phyloP scores from a whole-genome alignment of 2,329 filamentous ascomycete genomes.

The Metarhizium humberi region DNA sequence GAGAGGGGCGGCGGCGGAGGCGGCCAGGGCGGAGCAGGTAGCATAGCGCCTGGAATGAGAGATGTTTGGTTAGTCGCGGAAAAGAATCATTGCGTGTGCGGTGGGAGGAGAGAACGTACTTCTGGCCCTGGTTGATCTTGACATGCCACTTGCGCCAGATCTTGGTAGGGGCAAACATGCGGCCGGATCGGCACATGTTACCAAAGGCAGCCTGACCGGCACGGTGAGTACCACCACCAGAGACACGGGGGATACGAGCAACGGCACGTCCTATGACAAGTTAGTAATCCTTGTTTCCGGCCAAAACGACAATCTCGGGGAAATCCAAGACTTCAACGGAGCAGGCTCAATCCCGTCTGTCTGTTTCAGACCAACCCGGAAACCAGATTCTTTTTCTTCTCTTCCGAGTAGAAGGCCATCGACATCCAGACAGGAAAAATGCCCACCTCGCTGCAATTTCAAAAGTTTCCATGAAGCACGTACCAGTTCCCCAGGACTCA shows the following conservation, averaged over 20 bases:
- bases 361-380: background rate
- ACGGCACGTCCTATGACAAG: slow-evolving; percentile 77
- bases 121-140: slow-evolving; percentile 99
- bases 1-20: slow-evolving; percentile 88
- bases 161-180: slow-evolving; percentile 99
- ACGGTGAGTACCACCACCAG: slow-evolving; percentile 99
- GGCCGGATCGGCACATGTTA: slow-evolving; percentile 99
- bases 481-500: slow-evolving; percentile 99
- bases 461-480: slow-evolving; percentile 29
- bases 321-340: background rate
- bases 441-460: background rate
- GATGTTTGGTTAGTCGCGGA: slow-evolving; percentile 12
- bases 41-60: slow-evolving; percentile 69
- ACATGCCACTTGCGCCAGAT: slow-evolving; percentile 99
- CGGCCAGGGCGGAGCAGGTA: slow-evolving; percentile 93
- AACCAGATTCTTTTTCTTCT: background rate
- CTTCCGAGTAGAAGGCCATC: background rate
- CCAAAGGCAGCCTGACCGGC: slow-evolving; percentile 99
- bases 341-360: background rate
- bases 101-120: slow-evolving; percentile 43
- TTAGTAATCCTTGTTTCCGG: background rate
- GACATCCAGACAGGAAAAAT: background rate
- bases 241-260: slow-evolving; percentile 99
- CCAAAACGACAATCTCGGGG: no score
- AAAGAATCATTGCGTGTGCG: background rate